Percentiles rank a stretch among this genome's conserved stretches.
These are phyloP conservation scores for Syzygium malaccense DNA, from an alignment of 441 rosid genomes.

Conservation along the genomic window DNA sequence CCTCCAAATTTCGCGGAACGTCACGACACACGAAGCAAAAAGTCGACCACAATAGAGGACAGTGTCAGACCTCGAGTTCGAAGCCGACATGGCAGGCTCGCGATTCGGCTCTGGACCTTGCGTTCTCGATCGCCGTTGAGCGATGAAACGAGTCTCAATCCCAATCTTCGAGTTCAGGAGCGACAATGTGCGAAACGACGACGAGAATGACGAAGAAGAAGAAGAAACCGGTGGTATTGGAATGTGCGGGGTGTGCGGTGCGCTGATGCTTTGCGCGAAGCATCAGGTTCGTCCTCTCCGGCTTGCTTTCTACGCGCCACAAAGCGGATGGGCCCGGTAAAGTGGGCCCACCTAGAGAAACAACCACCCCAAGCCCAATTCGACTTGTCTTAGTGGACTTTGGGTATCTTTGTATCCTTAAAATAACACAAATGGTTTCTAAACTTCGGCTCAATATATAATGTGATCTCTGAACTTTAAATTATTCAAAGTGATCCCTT, in stretches of 20 bases:
- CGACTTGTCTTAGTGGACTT: too few relatives aligned
- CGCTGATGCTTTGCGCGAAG: background rate
- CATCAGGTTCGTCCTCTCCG: background rate
- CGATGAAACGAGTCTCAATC: background rate
- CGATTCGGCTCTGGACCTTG: background rate
- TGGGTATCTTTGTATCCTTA: too few relatives aligned
- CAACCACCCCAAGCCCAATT: too few relatives aligned
- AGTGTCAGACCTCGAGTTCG: background rate
- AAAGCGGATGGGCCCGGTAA: background rate
- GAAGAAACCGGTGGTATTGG: background rate
- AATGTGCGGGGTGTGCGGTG: background rate
- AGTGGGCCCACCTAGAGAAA: too few relatives aligned
- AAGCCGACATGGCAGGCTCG: background rate
- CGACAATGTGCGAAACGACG: background rate
- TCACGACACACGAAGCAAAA: background rate
- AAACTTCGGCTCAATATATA: too few relatives aligned
- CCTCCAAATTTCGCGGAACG: background rate
- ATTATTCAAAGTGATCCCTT: too few relatives aligned
- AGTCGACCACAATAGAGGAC: background rate
- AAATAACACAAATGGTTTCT: too few relatives aligned
- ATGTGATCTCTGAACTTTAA: too few relatives aligned
- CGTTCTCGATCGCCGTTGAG: background rate
- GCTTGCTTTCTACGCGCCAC: background rate
- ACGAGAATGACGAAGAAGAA: background rate
- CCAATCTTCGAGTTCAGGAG: background rate